Evolutionary conservation across 345 rosid species (phyloP).

Genomic region (Xanthoceras sorbifolium): DNA sequence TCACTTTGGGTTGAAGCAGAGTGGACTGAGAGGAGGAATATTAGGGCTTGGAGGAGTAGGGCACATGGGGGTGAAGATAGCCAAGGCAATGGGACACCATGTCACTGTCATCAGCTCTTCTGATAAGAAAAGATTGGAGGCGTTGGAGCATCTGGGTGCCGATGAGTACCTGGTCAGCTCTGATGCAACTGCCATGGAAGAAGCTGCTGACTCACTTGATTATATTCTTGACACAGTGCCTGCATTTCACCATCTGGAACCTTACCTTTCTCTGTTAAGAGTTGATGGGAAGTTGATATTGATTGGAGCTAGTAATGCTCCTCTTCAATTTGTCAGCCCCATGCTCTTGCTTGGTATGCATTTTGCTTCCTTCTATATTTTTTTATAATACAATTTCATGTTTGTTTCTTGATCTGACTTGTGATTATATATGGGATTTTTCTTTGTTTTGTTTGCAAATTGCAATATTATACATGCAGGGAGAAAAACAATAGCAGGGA

Average conservation of each 20-base stretch:
- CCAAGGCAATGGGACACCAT: constrained; percentile 96
- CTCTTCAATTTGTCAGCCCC: constrained; percentile 70
- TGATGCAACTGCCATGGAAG: constrained; percentile 54
- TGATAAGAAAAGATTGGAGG: constrained; percentile 78
- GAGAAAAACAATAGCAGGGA: constrained; percentile 74
- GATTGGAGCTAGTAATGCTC: constrained; percentile 72
- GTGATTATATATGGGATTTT: no score
- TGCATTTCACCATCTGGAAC: constrained; percentile 76
- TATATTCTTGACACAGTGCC: constrained; percentile 91
- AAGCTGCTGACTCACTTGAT: constrained; percentile 71
- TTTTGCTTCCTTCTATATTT: no score
- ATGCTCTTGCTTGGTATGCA: constrained; percentile 67
- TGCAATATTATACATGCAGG: constrained; percentile 44
- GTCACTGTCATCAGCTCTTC: constrained; percentile 94
- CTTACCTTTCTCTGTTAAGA: constrained; percentile 66
- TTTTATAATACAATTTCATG: no score
- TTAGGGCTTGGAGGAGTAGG: constrained; percentile 97
- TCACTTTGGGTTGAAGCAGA: constrained; percentile 64
- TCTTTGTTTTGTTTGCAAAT: no score
- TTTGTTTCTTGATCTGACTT: no score
- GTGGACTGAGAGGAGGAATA: constrained; percentile 78
- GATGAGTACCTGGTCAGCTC: constrained; percentile 83
- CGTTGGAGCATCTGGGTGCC: constrained; percentile 81
- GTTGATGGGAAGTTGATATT: constrained; percentile 85
- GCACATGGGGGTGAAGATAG: constrained; percentile 95